phyloP scores from a whole-genome alignment of 2,329 filamentous ascomycete genomes.

The Penicillium rolfsii region DNA sequence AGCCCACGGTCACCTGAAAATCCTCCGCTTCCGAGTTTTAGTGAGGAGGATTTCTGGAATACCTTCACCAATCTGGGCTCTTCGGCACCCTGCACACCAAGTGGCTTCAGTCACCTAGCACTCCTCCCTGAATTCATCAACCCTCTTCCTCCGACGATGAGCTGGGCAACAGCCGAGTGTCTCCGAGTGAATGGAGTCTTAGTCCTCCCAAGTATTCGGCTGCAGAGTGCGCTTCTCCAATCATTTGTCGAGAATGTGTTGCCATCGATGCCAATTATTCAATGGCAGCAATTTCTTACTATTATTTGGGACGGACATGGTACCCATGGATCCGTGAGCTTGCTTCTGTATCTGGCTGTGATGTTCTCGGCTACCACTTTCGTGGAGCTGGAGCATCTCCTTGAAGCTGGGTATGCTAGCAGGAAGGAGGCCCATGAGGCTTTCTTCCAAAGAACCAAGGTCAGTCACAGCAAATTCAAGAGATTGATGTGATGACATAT shows the following conservation, averaged over 20 bases:
- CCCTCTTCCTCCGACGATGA: slow-evolving; percentile 21
- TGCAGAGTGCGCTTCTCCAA: slow-evolving; percentile 75
- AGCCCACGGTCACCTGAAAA: not conserved
- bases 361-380: slow-evolving; percentile 87
- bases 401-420: slow-evolving; percentile 70
- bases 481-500: not conserved
- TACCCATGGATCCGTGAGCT: slow-evolving; percentile 63
- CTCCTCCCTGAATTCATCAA: slow-evolving; percentile 20
- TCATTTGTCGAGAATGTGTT: slow-evolving; percentile 82
- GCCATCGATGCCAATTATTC: slow-evolving; percentile 83
- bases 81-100: not conserved
- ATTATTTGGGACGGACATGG: slow-evolving; percentile 60
- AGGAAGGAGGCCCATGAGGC: slow-evolving; percentile 77
- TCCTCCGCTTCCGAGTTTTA: not conserved
- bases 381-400: slow-evolving; percentile 72
- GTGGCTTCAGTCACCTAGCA: not conserved
- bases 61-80: slow-evolving; percentile 20
- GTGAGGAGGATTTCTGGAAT: slow-evolving; percentile 14
- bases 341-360: slow-evolving; percentile 82
- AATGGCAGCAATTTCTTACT: slow-evolving; percentile 56
- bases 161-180: slow-evolving; percentile 52
- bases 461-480: not conserved
- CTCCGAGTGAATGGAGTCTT: slow-evolving; percentile 78
- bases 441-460: slow-evolving; percentile 69
- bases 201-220: slow-evolving; percentile 64